Evolutionary conservation across 1,284 basidiomycete species (phyloP), one percentile per base, ranked within the genome.

Genomic region (Xanthoconium separans): DNA sequence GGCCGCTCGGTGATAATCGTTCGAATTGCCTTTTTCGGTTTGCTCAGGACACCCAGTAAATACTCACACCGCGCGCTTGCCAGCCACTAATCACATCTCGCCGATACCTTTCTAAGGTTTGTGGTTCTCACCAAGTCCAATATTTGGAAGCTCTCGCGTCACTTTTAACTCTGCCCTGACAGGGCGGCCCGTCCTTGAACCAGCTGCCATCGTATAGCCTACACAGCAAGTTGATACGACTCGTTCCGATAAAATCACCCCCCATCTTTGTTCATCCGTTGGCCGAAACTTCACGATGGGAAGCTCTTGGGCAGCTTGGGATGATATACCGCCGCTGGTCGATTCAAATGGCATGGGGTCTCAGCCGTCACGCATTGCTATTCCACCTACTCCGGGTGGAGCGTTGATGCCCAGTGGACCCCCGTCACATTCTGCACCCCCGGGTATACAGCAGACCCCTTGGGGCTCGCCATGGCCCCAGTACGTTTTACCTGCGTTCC

Each of bases 381-480:
- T 68, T n/a, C 68, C 65, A 7, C 70, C 70, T 3, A 63, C 70
- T 22, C 51, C 40, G 2, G 58, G 58, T 27, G 66, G 69, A 31
- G 41, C 56, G 6, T 5, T 56, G 2, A 58, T 58, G 50, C 37
- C 53, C 24, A 48, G 5, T 36, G 48, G 52, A 13, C 65, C 60
- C 13, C 44, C 57, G 18, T 64, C 58, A 9, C 53, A 4, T 22
- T 20, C 44, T 4, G 47, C 53, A 37, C 56, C 56, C n/a, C 6
- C 50, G 2, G 22, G 16, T 47, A 20, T 40, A 20, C 51, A 44
- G n/a, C 62, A 53, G 11, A 39, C 43, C 16, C 51, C 60, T 42
- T 64, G 62, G 64, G 54, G 56, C 5, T 45, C 58, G 24, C 58
- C 64, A 10, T 58, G 51, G 12, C 52, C 52, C 5, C 45, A 56